A percentile compares a stretch with the other conserved stretches of the same genome.
These are phyloP conservation scores for Phanerochaete carnosa DNA, from an alignment of 768 basidiomycete genomes.

Conservation along the genomic window DNA sequence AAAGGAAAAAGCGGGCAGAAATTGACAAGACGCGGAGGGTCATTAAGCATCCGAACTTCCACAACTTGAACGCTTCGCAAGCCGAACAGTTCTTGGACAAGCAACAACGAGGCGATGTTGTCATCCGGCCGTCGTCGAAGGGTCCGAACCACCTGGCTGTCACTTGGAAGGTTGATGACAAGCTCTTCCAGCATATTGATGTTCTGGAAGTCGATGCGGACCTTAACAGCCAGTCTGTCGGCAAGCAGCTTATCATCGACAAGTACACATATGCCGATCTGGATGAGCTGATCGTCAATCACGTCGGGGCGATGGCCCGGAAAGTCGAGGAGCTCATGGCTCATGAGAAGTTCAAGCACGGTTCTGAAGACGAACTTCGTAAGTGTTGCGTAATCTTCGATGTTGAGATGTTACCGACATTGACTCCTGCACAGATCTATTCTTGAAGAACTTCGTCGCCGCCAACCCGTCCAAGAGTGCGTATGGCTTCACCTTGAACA, in stretches of 20 bases:
- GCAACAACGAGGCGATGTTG: slow-evolving; percentile 92
- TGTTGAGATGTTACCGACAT: neutral
- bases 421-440: slow-evolving; percentile 54
- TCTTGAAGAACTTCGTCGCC: slow-evolving; percentile 84
- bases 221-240: slow-evolving; percentile 61
- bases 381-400: slow-evolving; percentile 30
- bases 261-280: slow-evolving; percentile 86
- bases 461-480: slow-evolving; percentile 94
- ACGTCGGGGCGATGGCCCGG: slow-evolving; percentile 90
- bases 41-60: slow-evolving; percentile 98
- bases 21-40: slow-evolving; percentile 77
- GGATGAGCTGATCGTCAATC: slow-evolving; percentile 95
- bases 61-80: slow-evolving; percentile 86
- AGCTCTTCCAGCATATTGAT: slow-evolving; percentile 93
- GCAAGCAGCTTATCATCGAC: slow-evolving; percentile 69
- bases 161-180: slow-evolving; percentile 98
- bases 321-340: slow-evolving; percentile 93
- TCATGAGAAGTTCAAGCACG: slow-evolving; percentile 92
- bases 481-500: slow-evolving; percentile 92
- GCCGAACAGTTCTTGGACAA: slow-evolving; percentile 88
- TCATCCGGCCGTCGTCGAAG: slow-evolving; percentile 94
- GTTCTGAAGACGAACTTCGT: slow-evolving; percentile 89
- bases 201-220: slow-evolving; percentile 80
- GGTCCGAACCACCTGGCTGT: slow-evolving; percentile 91
- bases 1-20: slow-evolving; percentile 82